phyloP scores from a whole-genome alignment of 179 eudicot species.

The Beta lomatogona region DNA sequence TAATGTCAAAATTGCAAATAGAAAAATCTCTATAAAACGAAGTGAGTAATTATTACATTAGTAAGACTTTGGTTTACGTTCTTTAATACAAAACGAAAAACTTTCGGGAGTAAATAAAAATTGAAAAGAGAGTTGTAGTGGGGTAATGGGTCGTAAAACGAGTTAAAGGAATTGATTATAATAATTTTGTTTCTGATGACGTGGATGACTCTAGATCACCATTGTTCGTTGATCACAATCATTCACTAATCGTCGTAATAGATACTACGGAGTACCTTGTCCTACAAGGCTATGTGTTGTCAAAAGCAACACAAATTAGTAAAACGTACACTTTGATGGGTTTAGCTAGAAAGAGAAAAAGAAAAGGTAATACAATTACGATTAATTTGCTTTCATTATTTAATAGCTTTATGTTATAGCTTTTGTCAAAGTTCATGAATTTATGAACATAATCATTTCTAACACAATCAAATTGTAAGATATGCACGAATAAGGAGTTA shows the following conservation, averaged over 20 bases:
- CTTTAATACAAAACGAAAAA: too few species aligned
- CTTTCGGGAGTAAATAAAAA: background rate
- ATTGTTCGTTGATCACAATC: constrained; percentile 2
- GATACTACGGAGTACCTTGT: constrained; percentile 12
- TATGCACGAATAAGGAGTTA: background rate
- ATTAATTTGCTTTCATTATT: constrained; percentile 1
- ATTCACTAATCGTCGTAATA: constrained; percentile 15
- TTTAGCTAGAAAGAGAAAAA: background rate
- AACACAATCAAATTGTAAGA: background rate
- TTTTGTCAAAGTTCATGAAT: background rate
- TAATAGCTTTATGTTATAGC: background rate
- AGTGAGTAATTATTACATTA: background rate
- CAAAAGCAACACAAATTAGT: background rate
- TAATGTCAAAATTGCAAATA: too few species aligned
- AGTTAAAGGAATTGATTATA: background rate
- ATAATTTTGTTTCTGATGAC: constrained; percentile 8
- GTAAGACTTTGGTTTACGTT: too few species aligned
- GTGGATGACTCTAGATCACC: constrained; percentile 5
- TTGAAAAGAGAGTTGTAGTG: background rate
- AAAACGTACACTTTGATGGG: background rate
- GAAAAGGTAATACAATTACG: background rate
- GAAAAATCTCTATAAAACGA: too few species aligned
- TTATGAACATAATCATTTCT: constrained; percentile 3
- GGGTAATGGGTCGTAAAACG: background rate
- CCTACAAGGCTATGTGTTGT: constrained; percentile 23